phyloP scores from a whole-genome alignment of 495 filamentous ascomycete species.

The Aspergillus panamensis region DNA sequence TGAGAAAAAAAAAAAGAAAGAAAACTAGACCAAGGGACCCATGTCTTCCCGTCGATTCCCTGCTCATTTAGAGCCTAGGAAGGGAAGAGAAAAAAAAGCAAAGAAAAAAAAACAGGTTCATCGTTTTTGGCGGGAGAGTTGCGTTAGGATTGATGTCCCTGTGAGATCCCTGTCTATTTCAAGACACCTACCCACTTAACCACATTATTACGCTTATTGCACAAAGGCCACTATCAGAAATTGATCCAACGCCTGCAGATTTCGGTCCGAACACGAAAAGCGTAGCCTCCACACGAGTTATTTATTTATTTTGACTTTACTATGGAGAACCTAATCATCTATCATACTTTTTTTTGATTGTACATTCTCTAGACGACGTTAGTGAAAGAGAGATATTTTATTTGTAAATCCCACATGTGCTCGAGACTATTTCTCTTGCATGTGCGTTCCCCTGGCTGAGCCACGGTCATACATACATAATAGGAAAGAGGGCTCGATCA shows the following conservation, averaged over 20 bases:
- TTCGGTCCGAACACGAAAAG: constrained; percentile 3
- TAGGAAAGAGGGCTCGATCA: too few species aligned
- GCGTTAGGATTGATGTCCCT: not conserved
- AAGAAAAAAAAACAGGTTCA: not conserved
- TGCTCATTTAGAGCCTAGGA: constrained; percentile 3
- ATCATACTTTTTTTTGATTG: not conserved
- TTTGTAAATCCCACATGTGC: too few species aligned
- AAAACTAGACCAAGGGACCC: constrained; percentile 4
- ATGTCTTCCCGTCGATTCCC: constrained; percentile 16
- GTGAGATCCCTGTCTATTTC: not conserved
- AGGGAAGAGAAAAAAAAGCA: constrained; percentile 3
- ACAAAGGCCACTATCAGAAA: not conserved
- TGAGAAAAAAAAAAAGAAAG: not conserved
- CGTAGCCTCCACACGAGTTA: not conserved
- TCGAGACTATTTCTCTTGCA: too few species aligned
- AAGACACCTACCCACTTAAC: not conserved
- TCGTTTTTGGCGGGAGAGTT: not conserved
- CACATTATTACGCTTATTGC: not conserved
- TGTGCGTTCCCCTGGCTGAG: too few species aligned
- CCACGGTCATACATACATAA: too few species aligned
- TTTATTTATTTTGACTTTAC: not conserved
- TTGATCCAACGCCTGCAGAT: not conserved
- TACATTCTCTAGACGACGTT: too few species aligned
- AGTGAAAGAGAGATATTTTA: too few species aligned
- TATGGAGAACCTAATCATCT: not conserved